These are phyloP conservation scores for Debaryomyces prosopidis DNA, from an alignment of 805 yeast species.

Conservation along the genomic window DNA sequence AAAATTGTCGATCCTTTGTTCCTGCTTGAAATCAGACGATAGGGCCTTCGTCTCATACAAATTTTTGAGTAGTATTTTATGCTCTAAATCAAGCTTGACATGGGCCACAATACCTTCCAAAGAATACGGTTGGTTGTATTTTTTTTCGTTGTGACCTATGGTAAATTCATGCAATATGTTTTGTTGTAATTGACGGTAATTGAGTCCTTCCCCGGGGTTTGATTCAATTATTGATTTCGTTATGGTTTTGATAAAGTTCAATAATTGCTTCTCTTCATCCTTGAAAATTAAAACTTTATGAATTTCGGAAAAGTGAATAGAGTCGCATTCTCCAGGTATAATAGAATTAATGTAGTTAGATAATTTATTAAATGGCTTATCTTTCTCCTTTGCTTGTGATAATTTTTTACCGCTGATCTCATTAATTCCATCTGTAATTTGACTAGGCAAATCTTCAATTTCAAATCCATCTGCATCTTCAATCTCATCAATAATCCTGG, in stretches of 20 bases:
- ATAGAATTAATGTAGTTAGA: constrained; percentile 5
- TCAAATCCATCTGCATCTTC: neutral
- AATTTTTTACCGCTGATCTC: neutral
- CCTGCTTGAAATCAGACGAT: neutral
- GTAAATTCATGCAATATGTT: constrained; percentile 8
- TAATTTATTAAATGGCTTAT: constrained; percentile 1
- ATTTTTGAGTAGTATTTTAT: neutral
- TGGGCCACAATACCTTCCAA: constrained; percentile 5
- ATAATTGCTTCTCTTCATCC: constrained; percentile 7
- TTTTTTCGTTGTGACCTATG: constrained; percentile 10
- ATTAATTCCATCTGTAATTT: neutral
- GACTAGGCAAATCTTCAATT: neutral
- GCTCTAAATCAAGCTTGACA: neutral
- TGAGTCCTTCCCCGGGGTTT: constrained; percentile 2
- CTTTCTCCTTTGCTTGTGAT: neutral
- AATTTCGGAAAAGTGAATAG: constrained; percentile 10
- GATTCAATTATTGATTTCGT: constrained; percentile 2
- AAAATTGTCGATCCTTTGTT: neutral
- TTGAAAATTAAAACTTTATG: constrained; percentile 4
- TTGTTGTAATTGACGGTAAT: constrained; percentile 4
- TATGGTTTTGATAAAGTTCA: constrained; percentile 4
- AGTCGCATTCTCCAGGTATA: constrained; percentile 8
- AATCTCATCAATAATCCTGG: neutral
- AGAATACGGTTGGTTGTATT: constrained; percentile 11
- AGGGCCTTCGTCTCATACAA: neutral